Evolutionary conservation across 2,329 filamentous ascomycete species (phyloP), one percentile per base, ranked within the genome.

Genomic region (Epicoccum nigrum): DNA sequence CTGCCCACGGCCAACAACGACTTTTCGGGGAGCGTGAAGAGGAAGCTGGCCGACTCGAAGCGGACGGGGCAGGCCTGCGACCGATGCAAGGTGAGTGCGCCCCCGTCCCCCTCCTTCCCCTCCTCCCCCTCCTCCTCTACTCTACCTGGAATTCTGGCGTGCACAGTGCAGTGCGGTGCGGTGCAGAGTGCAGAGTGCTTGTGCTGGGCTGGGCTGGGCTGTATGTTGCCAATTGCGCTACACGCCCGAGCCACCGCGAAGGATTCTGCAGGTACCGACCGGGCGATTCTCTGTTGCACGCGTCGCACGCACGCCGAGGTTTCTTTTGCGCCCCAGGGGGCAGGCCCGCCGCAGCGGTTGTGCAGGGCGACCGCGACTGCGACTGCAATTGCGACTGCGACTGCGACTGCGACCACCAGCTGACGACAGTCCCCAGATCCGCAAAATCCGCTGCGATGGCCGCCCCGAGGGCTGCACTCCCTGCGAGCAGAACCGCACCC

Each of bases 401-500:
- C n/a, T n/a, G n/a, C n/a, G n/a, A n/a, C n/a, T n/a, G n/a, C n/a
- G n/a, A n/a, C n/a, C n/a, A n/a, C 19, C 41, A 28, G 27, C 30
- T 5, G 15, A 25, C 59, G 57, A 40, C 60, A 46, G 4, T 20
- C 20, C 4, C 51, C 65, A 90, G 88, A 81, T 91, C 51, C 85
- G 91, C 62, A 96, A 96, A 76, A 95, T 95, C 64, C 85, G 89
- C 68, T 95, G 91, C 79, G 91, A 95, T 77, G 87, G 86, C 45
- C 80, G 88, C 32, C 85, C 88, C 25, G 87, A 89, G 60, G 91
- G 90, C 56, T 96, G 91, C 76, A 90, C 89, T 55, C 88, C 90
- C 64, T 96, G 91, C 76, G 77, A 84, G 62, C 86, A 88, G 72
- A 88, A 89, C 69, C 86, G 85, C 58, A 84, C 88, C 63, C 84